Percentiles rank a stretch among this genome's conserved stretches.
These are phyloP conservation scores for Uronychia binucleata DNA, from an alignment of 73 alveolate species.

Conservation along the genomic window DNA sequence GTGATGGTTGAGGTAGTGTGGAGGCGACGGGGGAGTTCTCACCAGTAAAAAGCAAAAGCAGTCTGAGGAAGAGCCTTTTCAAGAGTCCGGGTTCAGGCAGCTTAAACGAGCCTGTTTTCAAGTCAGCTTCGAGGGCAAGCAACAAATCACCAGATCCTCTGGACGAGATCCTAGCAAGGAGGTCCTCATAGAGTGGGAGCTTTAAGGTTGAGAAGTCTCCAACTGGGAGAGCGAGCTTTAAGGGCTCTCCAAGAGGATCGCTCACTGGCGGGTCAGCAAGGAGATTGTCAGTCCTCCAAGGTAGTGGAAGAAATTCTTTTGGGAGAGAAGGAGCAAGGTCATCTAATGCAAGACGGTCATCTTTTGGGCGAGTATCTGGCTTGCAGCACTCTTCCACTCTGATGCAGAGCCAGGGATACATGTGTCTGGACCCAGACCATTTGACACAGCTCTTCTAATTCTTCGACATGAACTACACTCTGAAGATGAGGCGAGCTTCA, in stretches of 20 bases:
- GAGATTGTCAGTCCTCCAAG: background rate
- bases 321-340: background rate
- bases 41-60: too few relatives aligned
- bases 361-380: background rate
- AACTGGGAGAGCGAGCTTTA: too few relatives aligned
- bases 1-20: too few relatives aligned
- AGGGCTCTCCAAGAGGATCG: background rate
- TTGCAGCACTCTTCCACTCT: background rate
- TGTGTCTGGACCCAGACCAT: background rate
- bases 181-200: too few relatives aligned
- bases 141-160: too few relatives aligned
- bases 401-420: background rate
- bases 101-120: too few relatives aligned
- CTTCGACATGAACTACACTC: background rate
- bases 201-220: too few relatives aligned
- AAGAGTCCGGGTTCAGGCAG: too few relatives aligned
- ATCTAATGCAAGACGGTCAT: background rate
- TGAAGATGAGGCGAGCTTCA: background rate
- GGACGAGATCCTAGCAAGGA: too few relatives aligned
- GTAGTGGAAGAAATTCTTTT: background rate
- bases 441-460: background rate
- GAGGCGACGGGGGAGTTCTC: too few relatives aligned
- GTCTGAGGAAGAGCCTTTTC: too few relatives aligned
- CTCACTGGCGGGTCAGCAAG: background rate
- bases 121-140: too few relatives aligned